phyloP scores from a whole-genome alignment of 1,284 basidiomycete species.

The Rhodotorula sp. region DNA sequence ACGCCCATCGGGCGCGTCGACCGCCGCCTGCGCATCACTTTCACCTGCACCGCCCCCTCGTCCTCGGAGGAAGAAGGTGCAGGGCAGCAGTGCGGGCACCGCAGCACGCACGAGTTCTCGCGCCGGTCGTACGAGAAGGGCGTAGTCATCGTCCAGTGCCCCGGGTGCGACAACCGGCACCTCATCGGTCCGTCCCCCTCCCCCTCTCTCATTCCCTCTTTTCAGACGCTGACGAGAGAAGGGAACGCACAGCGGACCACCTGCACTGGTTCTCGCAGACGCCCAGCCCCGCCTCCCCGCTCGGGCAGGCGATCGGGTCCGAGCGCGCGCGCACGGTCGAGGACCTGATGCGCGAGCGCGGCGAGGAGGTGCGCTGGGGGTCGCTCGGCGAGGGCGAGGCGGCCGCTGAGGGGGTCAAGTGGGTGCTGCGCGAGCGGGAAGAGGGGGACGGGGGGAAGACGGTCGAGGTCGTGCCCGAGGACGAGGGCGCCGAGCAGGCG shows the following conservation, averaged over 20 bases:
- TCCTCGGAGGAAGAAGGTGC: neutral
- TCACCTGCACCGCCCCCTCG: conserved; percentile 73
- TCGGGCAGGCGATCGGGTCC: conserved; percentile 31
- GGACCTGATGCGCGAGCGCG: conserved; percentile 72
- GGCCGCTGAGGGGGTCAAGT: conserved; percentile 1
- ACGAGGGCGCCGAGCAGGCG: neutral
- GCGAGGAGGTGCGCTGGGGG: conserved; percentile 64
- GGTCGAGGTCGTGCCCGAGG: conserved; percentile 5
- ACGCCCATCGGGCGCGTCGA: conserved; percentile 43
- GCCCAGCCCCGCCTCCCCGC: conserved; percentile 29
- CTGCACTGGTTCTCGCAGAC: conserved; percentile 85
- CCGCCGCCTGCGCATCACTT: conserved; percentile 56
- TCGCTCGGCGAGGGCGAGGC: neutral
- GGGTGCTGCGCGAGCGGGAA: conserved; percentile 13
- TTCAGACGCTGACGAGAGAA: too few relatives aligned
- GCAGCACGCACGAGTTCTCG: conserved; percentile 86
- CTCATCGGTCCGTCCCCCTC: conserved; percentile 45
- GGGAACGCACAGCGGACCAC: conserved; percentile 73
- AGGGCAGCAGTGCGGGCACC: conserved; percentile 63
- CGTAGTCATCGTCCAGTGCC: conserved; percentile 89
- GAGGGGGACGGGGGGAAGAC: conserved; percentile 13
- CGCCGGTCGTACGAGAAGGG: conserved; percentile 81
- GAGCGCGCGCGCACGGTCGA: conserved; percentile 64
- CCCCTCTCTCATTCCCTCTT: conserved; percentile 56
- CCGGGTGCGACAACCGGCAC: conserved; percentile 82